phyloP scores from a whole-genome alignment of 768 basidiomycete species.

The Calocybe indica region DNA sequence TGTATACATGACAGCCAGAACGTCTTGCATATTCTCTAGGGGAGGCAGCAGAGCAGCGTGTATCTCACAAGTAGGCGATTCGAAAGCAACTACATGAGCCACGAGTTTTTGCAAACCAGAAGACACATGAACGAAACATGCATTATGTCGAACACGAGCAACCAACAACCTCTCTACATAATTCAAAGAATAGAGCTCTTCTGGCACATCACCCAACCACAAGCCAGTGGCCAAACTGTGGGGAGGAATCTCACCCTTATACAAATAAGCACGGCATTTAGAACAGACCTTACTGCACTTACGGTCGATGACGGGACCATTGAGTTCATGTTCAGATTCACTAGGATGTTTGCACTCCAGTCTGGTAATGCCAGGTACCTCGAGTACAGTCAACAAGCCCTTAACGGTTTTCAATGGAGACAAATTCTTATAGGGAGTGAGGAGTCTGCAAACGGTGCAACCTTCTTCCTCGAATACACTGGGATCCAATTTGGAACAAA shows the following conservation, averaged over 20 bases:
- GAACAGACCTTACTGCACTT: constrained; percentile 10
- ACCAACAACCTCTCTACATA: constrained; percentile 25
- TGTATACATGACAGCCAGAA: constrained; percentile 24
- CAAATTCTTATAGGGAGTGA: not conserved
- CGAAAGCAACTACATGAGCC: constrained; percentile 26
- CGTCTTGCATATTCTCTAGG: constrained; percentile 22
- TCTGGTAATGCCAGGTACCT: not conserved
- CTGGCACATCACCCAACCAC: constrained; percentile 29
- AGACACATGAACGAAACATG: constrained; percentile 21
- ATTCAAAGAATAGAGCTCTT: constrained; percentile 16
- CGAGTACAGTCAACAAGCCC: constrained; percentile 3
- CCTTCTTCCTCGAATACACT: constrained; percentile 37
- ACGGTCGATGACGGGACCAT: constrained; percentile 12
- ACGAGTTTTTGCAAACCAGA: constrained; percentile 26
- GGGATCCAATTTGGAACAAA: constrained; percentile 53
- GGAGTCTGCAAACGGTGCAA: constrained; percentile 17
- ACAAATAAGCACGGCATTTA: constrained; percentile 4
- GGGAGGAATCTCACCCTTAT: constrained; percentile 13
- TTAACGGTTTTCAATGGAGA: constrained; percentile 1
- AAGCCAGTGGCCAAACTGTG: constrained; percentile 25
- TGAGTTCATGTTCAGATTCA: constrained; percentile 3
- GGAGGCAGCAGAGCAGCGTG: constrained; percentile 26
- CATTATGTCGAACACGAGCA: constrained; percentile 19
- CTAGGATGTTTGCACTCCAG: constrained; percentile 2
- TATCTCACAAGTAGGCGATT: constrained; percentile 22